Evolutionary conservation across 192 early-diverging fungal genomes (phyloP), one percentile per base, ranked within the genome.

Genomic region (Podila verticillata): DNA sequence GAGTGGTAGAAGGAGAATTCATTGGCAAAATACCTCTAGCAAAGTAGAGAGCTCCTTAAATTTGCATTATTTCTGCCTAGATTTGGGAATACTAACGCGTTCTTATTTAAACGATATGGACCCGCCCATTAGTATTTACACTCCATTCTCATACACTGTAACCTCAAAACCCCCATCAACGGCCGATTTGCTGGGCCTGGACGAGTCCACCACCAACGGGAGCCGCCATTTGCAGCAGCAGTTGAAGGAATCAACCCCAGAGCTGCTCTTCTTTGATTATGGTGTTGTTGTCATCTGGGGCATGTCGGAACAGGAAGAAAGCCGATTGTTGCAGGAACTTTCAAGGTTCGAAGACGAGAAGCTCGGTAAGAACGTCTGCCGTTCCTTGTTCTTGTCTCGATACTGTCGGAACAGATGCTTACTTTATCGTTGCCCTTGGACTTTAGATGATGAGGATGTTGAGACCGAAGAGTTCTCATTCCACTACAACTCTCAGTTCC

Each of bases 211-310:
- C 19, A 67, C 67, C 7, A 72, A 80, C 22, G 65, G 65, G 63
- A 59, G 63, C 19, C 65, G 65, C 20, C 75, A 63, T 17, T 36
- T 69, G 30, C 60, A 63, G 20, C 63, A 75, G 30, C 74, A 54
- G 22, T 19, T 66, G 20, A 73, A 65, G 24, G 72, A 81, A 36
- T 54, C 60, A 2, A 73, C 79, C 7, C 86, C 88, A 35, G 95
- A 97, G 81, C 82, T 95, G 56, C 91, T 97, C 72, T 89, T 92
- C 61, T 97, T 99, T 82, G 96, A 96, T 74, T 97, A 97, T 77
- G 96, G 96, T 39, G 96, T 97, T 8, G 89, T 95, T 17, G 97
- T 99, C 0, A 93, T 99, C 72, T 99, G 97, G 97, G 96, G 96
- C 35, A 94, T 97, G 90, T 88, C 91, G 30, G 91, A 93, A 65